phyloP scores from a whole-genome alignment of 441 rosid species.

The Arabidopsis lyrata region DNA sequence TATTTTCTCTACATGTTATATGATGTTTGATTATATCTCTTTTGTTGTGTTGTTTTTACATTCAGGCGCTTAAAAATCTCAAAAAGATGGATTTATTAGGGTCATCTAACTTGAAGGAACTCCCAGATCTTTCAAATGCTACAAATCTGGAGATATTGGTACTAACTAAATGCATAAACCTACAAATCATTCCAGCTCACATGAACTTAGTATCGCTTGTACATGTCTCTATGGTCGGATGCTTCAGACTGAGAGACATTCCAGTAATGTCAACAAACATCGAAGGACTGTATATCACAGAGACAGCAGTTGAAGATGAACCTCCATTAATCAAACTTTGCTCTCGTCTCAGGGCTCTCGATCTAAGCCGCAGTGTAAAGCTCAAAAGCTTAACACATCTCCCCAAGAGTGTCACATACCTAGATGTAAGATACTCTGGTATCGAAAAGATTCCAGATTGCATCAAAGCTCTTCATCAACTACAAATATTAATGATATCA shows the following conservation, averaged over 20 bases:
- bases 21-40: not conserved
- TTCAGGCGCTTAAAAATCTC: conserved; percentile 25
- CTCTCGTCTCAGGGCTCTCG: not conserved
- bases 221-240: rapidly evolving
- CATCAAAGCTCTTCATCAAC: not conserved
- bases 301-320: not conserved
- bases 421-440: not conserved
- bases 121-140: conserved; percentile 44
- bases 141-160: conserved; percentile 7
- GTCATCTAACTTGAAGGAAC: conserved; percentile 7
- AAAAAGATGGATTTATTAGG: conserved; percentile 36
- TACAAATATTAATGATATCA: rapidly evolving
- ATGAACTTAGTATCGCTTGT: conserved; percentile 56
- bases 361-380: not conserved
- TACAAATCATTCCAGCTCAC: conserved; percentile 6
- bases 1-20: not conserved
- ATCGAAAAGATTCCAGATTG: conserved; percentile 8
- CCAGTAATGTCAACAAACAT: not conserved
- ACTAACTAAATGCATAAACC: conserved; percentile 5
- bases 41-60: not conserved
- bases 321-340: not conserved
- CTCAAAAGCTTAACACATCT: not conserved
- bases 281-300: rapidly evolving
- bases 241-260: not conserved
- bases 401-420: rapidly evolving